Conservation (phyloP, 2,329 filamentous ascomycete genomes). For the Didymella pomorum region DNA sequence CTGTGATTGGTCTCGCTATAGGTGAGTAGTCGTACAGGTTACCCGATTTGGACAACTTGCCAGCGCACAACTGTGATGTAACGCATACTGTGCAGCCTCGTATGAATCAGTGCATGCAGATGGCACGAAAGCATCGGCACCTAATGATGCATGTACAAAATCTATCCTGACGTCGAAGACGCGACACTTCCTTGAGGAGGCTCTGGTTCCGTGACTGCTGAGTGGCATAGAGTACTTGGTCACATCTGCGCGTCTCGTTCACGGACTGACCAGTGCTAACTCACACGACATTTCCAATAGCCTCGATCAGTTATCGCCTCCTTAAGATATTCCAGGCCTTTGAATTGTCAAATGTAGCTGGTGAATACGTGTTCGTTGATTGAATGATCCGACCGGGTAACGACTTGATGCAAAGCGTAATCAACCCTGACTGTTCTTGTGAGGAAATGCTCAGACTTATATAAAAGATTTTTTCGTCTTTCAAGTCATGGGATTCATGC, state of each 20-base stretch:
- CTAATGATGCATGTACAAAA: neutral
- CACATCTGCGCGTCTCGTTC: neutral
- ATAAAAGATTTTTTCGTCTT: no score
- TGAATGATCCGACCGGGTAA: no score
- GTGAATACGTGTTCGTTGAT: no score
- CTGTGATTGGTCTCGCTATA: slow-evolving; percentile 3
- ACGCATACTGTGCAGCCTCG: slow-evolving; percentile 5
- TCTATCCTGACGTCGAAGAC: slow-evolving; percentile 1
- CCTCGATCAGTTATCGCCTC: no score
- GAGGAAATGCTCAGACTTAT: no score
- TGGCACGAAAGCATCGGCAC: neutral
- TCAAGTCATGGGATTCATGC: no score
- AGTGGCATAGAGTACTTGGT: neutral
- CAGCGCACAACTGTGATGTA: slow-evolving; percentile 17
- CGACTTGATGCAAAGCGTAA: no score
- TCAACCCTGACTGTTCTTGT: no score
- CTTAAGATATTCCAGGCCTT: no score
- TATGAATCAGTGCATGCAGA: neutral
- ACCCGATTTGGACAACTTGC: slow-evolving; percentile 13
- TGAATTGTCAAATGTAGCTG: no score
- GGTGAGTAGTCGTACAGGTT: slow-evolving; percentile 17
- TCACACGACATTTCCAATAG: no score
- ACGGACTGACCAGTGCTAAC: no score
- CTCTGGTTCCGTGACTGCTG: neutral
- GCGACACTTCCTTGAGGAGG: neutral